A percentile compares a stretch with the other conserved stretches of the same genome.
Conservation (phyloP, 345 rosid species). For the Brassica rapa region DNA sequence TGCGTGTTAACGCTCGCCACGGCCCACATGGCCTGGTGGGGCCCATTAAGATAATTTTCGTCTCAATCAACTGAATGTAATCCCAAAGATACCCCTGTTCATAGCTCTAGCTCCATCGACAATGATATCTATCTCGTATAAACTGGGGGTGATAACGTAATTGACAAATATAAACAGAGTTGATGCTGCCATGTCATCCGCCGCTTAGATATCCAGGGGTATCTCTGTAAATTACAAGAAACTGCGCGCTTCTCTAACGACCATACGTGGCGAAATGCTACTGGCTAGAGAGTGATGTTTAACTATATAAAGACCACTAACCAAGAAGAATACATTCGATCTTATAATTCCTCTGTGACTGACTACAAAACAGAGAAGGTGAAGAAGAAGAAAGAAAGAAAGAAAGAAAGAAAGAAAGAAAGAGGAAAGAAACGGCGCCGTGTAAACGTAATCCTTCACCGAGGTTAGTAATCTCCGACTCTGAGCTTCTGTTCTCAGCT, state of each 20-base stretch:
- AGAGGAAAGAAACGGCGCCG: too few species aligned
- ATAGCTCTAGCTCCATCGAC: too few species aligned
- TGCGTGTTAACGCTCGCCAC: conserved; percentile 39
- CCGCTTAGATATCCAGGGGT: conserved; percentile 27
- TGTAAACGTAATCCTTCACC: not conserved
- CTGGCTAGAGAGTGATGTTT: not conserved
- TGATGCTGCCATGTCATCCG: conserved; percentile 32
- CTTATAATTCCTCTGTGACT: conserved; percentile 5
- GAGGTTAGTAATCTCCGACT: conserved; percentile 19
- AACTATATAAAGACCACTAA: conserved; percentile 1
- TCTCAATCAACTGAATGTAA: not conserved
- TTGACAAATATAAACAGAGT: not conserved
- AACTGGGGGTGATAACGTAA: conserved; percentile 18
- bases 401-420: not conserved
- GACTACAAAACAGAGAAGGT: conserved; percentile 10
- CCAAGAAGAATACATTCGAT: not conserved
- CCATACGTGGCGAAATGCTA: not conserved
- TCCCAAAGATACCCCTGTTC: conserved; percentile 4
- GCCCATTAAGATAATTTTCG: conserved; percentile 3
- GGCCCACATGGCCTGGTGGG: conserved; percentile 38
- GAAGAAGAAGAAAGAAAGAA: not conserved
- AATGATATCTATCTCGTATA: too few species aligned
- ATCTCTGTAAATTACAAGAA: not conserved
- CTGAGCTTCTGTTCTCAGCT: not conserved
- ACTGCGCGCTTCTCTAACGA: not conserved